A percentile compares a stretch with the other conserved stretches of the same genome.
Conservation (phyloP, 495 filamentous ascomycete species). For the Elaphomyces granulatus region DNA sequence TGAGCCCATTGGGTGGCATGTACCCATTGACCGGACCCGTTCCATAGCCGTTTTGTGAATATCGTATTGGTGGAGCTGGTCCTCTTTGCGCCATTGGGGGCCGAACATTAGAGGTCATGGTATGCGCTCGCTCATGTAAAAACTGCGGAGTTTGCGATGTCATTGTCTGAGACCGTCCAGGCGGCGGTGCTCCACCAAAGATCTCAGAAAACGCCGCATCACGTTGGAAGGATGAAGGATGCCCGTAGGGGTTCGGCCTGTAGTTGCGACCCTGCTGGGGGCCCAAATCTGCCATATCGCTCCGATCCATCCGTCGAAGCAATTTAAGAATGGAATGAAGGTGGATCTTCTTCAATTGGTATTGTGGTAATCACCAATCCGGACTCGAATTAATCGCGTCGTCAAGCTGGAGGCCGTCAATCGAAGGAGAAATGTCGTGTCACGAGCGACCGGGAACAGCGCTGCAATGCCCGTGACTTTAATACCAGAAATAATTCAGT, state of each 20-base stretch:
- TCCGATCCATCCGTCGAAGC: no score
- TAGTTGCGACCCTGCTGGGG: constrained; percentile 58
- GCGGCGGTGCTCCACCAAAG: constrained; percentile 76
- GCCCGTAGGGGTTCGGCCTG: constrained; percentile 51
- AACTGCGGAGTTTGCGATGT: constrained; percentile 49
- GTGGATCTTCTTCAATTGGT: no score
- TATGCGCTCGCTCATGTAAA: constrained; percentile 58
- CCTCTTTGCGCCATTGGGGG: constrained; percentile 26
- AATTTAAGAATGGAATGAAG: no score
- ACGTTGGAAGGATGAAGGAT: constrained; percentile 59
- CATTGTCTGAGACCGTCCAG: constrained; percentile 80
- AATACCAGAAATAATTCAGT: no score
- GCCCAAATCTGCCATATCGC: constrained; percentile 67
- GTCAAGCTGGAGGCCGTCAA: no score
- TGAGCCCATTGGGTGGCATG: constrained; percentile 38
- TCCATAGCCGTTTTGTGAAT: constrained; percentile 38
- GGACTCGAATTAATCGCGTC: no score
- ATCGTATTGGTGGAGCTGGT: constrained; percentile 46
- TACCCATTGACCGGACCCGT: constrained; percentile 26
- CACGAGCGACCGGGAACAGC: no score
- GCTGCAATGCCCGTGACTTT: no score
- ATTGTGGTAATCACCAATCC: no score
- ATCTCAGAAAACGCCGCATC: constrained; percentile 95
- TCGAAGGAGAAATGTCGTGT: no score
- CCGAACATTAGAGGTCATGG: constrained; percentile 58